Base-by-base conservation (phyloP, 1,284 basidiomycete species). In the Cutaneotrichosporon dermatis region DNA sequence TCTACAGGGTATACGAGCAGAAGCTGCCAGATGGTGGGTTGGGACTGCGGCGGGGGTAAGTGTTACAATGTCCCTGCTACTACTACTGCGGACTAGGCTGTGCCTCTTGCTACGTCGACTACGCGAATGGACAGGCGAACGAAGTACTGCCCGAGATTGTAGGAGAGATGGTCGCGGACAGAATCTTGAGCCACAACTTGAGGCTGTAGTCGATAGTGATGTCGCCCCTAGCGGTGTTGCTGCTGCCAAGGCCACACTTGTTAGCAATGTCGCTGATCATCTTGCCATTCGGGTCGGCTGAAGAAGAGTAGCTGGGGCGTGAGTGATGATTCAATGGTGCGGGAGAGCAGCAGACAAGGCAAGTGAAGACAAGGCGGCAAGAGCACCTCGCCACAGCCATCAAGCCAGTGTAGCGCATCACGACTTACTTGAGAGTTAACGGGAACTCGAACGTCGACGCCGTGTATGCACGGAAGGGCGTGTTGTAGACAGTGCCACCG, bases 401-500 rank as follows among this genome's bases (percentile, higher is more conserved):
- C 25, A 25, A 25, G 25, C 25, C 25, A 25, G 25, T 25, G 25
- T 3, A 25, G 25, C 25, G 25, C 25, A 25, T 25, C 25, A 25
- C 25, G 25, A 69, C 73, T 64, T 54, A 74, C 74, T 83, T 80
- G 57, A 96, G 80, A 3, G 82, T 73, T 75, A 94, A 88, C 1
- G 92, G 91, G 80, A 96, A 90, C 0, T 84, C 84, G 77, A 93
- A 85, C 57, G 86, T 88, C 3, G 87, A 90, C 66, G 83, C 81
- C 4, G 82, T 78, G 70, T 88, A 81, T 9, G 87, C 81, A 6
- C 80, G 71, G 73, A 96, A 88, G 42, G 84, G 82, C 61, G 91
- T 77, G 68, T 86, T 80, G 39, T 81, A 79, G 52, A 85, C 68
- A 15, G 79, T 78, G 36, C 92, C 89, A 46, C 83, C 82, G n/a